Percentiles rank a stretch among this genome's conserved stretches.
phyloP scores from a whole-genome alignment of 768 basidiomycete species.

The Plicaturopsis crispa region DNA sequence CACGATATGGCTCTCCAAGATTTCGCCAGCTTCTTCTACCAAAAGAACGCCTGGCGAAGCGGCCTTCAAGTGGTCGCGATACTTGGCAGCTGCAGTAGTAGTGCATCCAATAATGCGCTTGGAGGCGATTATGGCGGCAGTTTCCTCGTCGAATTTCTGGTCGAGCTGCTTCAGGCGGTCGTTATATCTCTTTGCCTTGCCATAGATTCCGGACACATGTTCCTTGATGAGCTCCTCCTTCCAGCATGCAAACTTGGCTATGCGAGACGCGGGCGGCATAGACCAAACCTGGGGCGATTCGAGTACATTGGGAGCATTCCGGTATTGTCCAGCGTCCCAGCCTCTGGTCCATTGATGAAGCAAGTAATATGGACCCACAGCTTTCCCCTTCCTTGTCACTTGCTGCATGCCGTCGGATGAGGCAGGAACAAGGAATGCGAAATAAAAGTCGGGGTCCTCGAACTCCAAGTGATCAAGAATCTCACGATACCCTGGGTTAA shows the following conservation, averaged over 20 bases:
- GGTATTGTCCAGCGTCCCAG: constrained; percentile 35
- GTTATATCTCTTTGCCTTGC: constrained; percentile 21
- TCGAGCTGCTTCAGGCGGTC: constrained; percentile 20
- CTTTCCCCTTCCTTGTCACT: constrained; percentile 32
- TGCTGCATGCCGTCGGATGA: constrained; percentile 34
- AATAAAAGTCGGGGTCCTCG: constrained; percentile 34
- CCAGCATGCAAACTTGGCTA: constrained; percentile 20
- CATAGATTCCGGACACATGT: constrained; percentile 19
- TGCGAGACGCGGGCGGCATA: constrained; percentile 19
- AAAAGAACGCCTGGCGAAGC: constrained; percentile 24
- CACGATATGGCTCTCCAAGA: constrained; percentile 34
- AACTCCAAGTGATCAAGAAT: constrained; percentile 45
- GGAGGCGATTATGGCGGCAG: constrained; percentile 14
- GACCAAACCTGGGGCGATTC: constrained; percentile 25
- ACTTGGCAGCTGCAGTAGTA: constrained; percentile 37
- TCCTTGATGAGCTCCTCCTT: constrained; percentile 17
- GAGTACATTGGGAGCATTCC: constrained; percentile 14
- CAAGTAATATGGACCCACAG: constrained; percentile 31
- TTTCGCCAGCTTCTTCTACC: constrained; percentile 41
- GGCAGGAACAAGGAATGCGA: constrained; percentile 37
- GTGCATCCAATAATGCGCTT: constrained; percentile 37
- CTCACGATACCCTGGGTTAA: constrained; percentile 15
- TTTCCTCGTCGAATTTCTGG: constrained; percentile 19
- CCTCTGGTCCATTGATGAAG: constrained; percentile 40
- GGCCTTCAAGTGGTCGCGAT: constrained; percentile 18